These are phyloP conservation scores for Panaeolus papilionaceus DNA, from an alignment of 768 basidiomycete species.

Conservation along the genomic window DNA sequence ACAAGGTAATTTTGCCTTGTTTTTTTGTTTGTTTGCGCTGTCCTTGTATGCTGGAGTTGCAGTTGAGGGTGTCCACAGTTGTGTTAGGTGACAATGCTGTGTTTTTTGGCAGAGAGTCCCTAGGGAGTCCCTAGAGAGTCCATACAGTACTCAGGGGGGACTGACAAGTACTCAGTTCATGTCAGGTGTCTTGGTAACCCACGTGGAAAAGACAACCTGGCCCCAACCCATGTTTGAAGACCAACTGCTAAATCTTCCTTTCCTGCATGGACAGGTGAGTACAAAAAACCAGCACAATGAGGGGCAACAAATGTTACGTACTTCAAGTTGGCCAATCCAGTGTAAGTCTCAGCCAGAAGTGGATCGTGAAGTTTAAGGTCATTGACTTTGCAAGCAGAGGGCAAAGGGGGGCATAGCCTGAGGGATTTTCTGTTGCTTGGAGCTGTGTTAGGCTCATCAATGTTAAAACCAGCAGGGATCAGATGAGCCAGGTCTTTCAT, in stretches of 20 bases:
- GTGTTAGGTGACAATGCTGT: no score
- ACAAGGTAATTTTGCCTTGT: no score
- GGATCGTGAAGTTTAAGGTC: not conserved
- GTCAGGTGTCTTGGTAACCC: not conserved
- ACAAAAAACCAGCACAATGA: not conserved
- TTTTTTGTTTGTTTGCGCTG: no score
- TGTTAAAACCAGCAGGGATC: not conserved
- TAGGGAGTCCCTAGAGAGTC: no score
- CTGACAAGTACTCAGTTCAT: not conserved
- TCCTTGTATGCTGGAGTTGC: no score
- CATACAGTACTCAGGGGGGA: no score
- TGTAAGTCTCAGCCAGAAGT: conserved; percentile 4
- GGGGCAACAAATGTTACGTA: not conserved
- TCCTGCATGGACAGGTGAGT: not conserved
- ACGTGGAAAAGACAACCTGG: not conserved
- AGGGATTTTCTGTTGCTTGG: no score
- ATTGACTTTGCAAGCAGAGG: conserved; percentile 4
- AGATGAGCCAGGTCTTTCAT: not conserved
- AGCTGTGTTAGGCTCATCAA: not conserved
- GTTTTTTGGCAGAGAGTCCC: no score
- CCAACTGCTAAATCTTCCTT: not conserved
- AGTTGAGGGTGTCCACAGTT: no score
- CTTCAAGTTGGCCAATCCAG: not conserved
- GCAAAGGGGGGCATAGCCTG: not conserved
- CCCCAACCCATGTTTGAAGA: not conserved